Evolutionary conservation across 2,329 filamentous ascomycete genomes (phyloP).

Genomic region (Coccinonectria pachysandricola): DNA sequence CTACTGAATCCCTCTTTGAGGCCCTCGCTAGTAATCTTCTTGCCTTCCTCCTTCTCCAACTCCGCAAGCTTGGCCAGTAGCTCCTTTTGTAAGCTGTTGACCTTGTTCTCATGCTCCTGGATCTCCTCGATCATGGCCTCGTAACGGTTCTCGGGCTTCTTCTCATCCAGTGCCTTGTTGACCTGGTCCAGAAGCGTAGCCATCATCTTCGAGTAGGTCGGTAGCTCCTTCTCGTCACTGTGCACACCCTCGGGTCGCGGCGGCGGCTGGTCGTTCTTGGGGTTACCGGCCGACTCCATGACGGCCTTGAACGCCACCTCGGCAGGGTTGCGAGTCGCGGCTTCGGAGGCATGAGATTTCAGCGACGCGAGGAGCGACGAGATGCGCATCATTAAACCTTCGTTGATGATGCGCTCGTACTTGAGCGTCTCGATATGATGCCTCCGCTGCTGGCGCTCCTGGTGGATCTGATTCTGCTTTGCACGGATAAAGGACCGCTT

Average conservation of each 20-base stretch:
- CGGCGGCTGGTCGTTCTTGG: conserved; percentile 65
- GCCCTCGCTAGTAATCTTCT: conserved; percentile 89
- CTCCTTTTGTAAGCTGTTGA: conserved; percentile 67
- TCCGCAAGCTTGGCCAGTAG: conserved; percentile 63
- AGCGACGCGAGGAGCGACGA: conserved; percentile 66
- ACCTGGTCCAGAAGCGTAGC: conserved; percentile 90
- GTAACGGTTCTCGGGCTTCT: conserved; percentile 58
- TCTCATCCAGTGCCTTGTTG: conserved; percentile 72
- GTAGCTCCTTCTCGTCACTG: conserved; percentile 59
- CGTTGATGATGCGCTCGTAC: conserved; percentile 88
- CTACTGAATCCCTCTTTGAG: conserved; percentile 86
- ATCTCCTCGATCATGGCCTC: conserved; percentile 71
- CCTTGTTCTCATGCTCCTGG: conserved; percentile 64
- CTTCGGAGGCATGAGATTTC: conserved; percentile 60
- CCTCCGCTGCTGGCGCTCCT: conserved; percentile 75
- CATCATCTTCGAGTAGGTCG: conserved; percentile 96
- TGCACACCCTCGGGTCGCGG: conserved; percentile 71
- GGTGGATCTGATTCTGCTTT: conserved; percentile 95
- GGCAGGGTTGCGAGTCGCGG: conserved; percentile 55
- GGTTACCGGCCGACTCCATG: conserved; percentile 67
- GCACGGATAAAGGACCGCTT: conserved; percentile 97
- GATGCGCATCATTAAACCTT: conserved; percentile 79
- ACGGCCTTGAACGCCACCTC: conserved; percentile 83
- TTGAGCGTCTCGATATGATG: conserved; percentile 84
- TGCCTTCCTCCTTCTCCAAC: conserved; percentile 72